Conservation (phyloP, 78 protist species). For the Dictyostelium citrinum region DNA sequence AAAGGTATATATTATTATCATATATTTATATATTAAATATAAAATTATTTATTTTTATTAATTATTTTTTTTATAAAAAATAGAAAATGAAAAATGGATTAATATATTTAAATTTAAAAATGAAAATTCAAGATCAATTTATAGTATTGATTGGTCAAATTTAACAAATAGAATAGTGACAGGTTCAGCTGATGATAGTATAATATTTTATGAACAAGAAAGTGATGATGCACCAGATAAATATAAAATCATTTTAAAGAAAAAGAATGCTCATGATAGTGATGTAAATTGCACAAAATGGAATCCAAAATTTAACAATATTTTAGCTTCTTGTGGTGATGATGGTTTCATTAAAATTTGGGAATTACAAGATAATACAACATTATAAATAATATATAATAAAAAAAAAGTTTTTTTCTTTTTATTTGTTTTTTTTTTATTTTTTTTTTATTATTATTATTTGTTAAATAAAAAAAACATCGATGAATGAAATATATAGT, state of each 20-base stretch:
- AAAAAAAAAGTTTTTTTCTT: background rate
- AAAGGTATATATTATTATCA: background rate
- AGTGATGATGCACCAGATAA: background rate
- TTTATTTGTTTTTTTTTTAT: background rate
- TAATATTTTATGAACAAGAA: constrained; percentile 34
- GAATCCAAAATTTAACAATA: constrained; percentile 61
- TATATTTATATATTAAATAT: no score
- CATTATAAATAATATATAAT: background rate
- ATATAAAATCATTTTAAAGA: background rate
- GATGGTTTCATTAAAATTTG: constrained; percentile 86
- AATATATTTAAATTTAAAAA: background rate
- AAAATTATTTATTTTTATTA: no score
- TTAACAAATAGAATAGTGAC: constrained; percentile 51
- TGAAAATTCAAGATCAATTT: constrained; percentile 82
- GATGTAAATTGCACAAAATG: constrained; percentile 90
- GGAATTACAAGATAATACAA: constrained; percentile 22
- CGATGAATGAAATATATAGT: background rate
- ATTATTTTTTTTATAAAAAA: no score
- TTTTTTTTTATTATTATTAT: background rate
- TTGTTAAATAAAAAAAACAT: background rate
- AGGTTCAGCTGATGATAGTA: constrained; percentile 86
- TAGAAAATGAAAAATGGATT: constrained; percentile 49
- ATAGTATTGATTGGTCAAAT: constrained; percentile 80
- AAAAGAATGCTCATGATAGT: constrained; percentile 78
- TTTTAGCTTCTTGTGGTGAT: constrained; percentile 89